phyloP scores from a whole-genome alignment of 169 alveolate species.

The Plasmodium adleri region DNA sequence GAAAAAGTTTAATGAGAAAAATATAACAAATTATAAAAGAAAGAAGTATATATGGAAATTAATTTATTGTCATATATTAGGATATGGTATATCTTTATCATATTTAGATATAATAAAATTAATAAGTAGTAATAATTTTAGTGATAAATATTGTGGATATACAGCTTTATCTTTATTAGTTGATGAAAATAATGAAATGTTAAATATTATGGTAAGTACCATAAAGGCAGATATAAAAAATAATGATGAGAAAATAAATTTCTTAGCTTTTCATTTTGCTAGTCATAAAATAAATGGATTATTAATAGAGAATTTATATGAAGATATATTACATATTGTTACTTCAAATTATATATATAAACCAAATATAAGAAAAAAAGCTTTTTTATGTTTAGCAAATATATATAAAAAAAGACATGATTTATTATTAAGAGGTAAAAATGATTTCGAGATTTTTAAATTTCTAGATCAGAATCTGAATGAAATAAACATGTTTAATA shows the following conservation, averaged over 20 bases:
- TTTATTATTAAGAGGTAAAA: constrained; percentile 65
- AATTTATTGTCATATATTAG: constrained; percentile 94
- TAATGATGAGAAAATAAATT: constrained; percentile 80
- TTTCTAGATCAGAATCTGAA: constrained; percentile 72
- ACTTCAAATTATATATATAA: constrained; percentile 76
- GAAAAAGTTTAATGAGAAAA: constrained; percentile 89
- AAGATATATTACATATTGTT: constrained; percentile 83
- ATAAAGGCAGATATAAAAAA: constrained; percentile 78
- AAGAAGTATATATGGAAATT: constrained; percentile 96
- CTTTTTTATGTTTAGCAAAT: constrained; percentile 85
- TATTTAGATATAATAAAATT: constrained; percentile 93
- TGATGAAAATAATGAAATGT: constrained; percentile 86
- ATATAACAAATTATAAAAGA: constrained; percentile 94
- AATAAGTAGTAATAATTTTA: constrained; percentile 91
- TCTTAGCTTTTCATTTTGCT: constrained; percentile 88
- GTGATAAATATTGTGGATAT: constrained; percentile 96
- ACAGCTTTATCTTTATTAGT: constrained; percentile 93
- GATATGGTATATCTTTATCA: constrained; percentile 96
- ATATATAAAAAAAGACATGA: constrained; percentile 77
- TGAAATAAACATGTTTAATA: constrained; percentile 53
- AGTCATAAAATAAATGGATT: constrained; percentile 87
- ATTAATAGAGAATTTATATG: constrained; percentile 83
- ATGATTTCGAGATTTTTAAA: constrained; percentile 76
- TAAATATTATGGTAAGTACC: constrained; percentile 81
- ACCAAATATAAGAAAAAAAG: constrained; percentile 85